These are phyloP conservation scores for Fusarium marasasianum DNA, from an alignment of 2,329 filamentous ascomycete species.

Conservation along the genomic window DNA sequence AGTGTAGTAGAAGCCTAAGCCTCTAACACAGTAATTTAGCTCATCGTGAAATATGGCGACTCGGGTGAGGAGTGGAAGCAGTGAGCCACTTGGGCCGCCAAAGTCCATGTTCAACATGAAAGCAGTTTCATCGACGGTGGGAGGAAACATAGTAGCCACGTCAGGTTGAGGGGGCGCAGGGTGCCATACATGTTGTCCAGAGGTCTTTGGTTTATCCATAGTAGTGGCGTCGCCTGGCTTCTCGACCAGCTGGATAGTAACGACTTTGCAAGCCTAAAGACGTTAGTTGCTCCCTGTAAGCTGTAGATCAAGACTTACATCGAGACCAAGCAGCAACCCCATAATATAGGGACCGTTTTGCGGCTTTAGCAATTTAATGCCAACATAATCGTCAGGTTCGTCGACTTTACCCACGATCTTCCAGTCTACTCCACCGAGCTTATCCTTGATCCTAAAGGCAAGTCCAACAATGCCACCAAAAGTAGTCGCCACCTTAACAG, in stretches of 20 bases:
- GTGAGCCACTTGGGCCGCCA: not conserved
- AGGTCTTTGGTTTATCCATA: fast-evolving
- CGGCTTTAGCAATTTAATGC: not conserved
- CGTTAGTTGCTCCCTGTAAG: not conserved
- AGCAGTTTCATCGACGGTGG: not conserved
- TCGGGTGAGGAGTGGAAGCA: not conserved
- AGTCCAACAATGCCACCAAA: not conserved
- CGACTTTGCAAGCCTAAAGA: conserved; percentile 1
- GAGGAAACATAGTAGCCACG: not conserved
- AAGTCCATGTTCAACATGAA: conserved; percentile 16
- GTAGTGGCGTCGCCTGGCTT: fast-evolving
- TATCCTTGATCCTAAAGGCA: not conserved
- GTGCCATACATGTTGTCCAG: not conserved
- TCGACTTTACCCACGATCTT: not conserved
- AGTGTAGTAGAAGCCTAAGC: conserved; percentile 2
- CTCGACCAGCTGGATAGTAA: not conserved
- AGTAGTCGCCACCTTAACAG: not conserved
- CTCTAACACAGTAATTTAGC: fast-evolving
- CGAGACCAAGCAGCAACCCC: not conserved
- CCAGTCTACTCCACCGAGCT: fast-evolving
- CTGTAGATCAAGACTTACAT: not conserved
- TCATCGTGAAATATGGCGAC: not conserved
- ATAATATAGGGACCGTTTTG: not conserved
- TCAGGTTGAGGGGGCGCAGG: not conserved
- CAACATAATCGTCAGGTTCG: not conserved